Base-by-base conservation (phyloP, 148 eudicot species). In the Chenopodium berlandieri region DNA sequence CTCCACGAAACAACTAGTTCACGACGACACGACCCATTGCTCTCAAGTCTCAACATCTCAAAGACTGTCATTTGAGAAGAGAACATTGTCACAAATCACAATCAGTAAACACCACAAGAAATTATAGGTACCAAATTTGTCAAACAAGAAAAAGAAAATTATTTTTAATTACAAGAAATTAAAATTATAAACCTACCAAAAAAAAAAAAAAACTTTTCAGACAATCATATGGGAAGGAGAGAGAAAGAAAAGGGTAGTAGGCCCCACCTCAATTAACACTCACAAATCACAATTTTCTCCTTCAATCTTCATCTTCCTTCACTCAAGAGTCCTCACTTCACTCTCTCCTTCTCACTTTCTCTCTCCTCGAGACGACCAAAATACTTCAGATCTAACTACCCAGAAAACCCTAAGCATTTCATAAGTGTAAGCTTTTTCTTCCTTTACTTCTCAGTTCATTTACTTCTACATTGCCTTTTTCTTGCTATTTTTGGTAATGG, bases 301-400 rank as follows among this genome's bases (percentile, higher is more conserved):
- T 11, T 69, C 50, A 20, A 25, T 54, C 60, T 73, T 34, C 48
- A 4, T 50, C 19, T 14, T 25, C 71, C 62, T 34, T 60, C 44
- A 40, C 44, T 40, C 44, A 40, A 6, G 44, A 78, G 70, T 73
- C 75, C 46, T 22, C 64, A 37, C 70, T 78, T 47, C 40, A 52
- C 32, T 22, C 56, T 30, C 60, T 48, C 54, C 60, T 14, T 76
- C 75, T 72, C 73, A 66, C 79, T 77, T 25, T 82, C 73, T 82
- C 85, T 83, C 81, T 71, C 77, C 37, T 70, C 75, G 78, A 65
- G 65, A 44, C 66, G 72, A 71, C 80, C 83, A 79, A 73, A 80
- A 71, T 69, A 75, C 77, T 65, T 81, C 84, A 84, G 86, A 85
- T 85, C 84, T 81, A 73, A 81, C 80, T 23, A 30, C 40, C 44